These are phyloP conservation scores for Triticum monococcum DNA, from an alignment of 176 grass and related monocot genomes.

Conservation along the genomic window DNA sequence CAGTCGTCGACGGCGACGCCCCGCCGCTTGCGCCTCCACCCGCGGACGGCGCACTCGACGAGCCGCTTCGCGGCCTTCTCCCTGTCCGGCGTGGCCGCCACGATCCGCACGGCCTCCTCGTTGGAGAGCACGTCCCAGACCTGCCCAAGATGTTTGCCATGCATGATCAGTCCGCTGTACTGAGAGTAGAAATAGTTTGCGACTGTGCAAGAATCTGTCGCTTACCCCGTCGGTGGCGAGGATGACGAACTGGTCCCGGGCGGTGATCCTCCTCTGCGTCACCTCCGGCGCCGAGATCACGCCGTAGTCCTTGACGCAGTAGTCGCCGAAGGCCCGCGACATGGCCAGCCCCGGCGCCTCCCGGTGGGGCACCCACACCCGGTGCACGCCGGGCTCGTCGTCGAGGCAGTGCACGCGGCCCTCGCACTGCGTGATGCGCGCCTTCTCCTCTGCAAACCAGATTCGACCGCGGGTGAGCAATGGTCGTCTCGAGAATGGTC, in stretches of 20 bases:
- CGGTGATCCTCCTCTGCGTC: conserved; percentile 55
- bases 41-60: conserved; percentile 65
- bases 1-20: conserved; percentile 88
- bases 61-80: conserved; percentile 76
- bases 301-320: conserved; percentile 74
- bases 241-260: conserved; percentile 71
- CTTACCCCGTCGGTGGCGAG: conserved; percentile 92
- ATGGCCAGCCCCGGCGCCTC: conserved; percentile 86
- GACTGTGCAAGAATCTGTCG: too few relatives aligned
- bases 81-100: conserved; percentile 52
- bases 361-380: conserved; percentile 62
- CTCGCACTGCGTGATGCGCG: conserved; percentile 75
- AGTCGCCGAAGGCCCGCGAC: conserved; percentile 94
- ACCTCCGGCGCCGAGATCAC: conserved; percentile 91
- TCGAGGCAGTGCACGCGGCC: conserved; percentile 61
- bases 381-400: conserved; percentile 87
- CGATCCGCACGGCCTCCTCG: conserved; percentile 88
- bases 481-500: background rate
- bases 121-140: conserved; percentile 97
- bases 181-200: too few relatives aligned
- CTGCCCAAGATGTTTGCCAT: conserved; percentile 19
- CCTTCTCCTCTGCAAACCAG: conserved; percentile 55
- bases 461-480: background rate
- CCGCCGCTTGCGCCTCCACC: conserved; percentile 65
- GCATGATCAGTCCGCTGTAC: background rate